Evolutionary conservation across 2,329 filamentous ascomycete species (phyloP).

Genomic region (Claviceps maximensis): DNA sequence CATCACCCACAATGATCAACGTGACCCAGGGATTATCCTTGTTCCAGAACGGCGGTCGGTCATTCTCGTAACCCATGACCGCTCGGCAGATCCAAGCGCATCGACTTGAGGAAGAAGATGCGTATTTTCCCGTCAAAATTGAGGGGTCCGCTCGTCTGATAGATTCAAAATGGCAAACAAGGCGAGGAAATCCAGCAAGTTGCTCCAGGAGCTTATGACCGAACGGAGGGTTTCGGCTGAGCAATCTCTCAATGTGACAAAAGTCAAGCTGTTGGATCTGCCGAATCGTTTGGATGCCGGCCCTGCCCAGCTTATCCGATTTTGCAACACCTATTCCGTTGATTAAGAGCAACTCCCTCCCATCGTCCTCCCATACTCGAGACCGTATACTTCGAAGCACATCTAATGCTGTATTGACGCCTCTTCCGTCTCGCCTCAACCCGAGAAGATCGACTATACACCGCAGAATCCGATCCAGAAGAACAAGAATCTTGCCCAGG

Average conservation of each 20-base stretch:
- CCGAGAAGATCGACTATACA: slow-evolving; percentile 27
- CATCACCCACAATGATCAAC: slow-evolving; percentile 52
- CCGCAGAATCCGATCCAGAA: slow-evolving; percentile 22
- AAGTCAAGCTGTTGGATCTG: slow-evolving; percentile 55
- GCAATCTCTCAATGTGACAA: slow-evolving; percentile 59
- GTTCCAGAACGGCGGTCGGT: slow-evolving; percentile 46
- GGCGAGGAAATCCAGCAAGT: slow-evolving; percentile 55
- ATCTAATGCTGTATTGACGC: slow-evolving; percentile 58
- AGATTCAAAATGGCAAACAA: slow-evolving; percentile 29
- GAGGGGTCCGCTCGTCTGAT: slow-evolving; percentile 8
- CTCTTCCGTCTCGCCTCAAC: slow-evolving; percentile 43
- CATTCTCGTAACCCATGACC: slow-evolving; percentile 59
- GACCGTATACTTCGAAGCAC: slow-evolving; percentile 66
- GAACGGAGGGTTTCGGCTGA: slow-evolving; percentile 73
- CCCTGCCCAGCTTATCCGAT: slow-evolving; percentile 59
- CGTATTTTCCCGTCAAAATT: background rate
- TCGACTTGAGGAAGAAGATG: background rate
- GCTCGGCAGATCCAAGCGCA: slow-evolving; percentile 39
- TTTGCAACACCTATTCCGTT: slow-evolving; percentile 62
- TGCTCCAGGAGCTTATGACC: slow-evolving; percentile 55
- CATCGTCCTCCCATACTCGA: slow-evolving; percentile 67
- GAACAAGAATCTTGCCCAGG: slow-evolving; percentile 17
- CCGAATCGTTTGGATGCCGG: slow-evolving; percentile 58
- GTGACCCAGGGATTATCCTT: slow-evolving; percentile 55
- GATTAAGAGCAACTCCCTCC: slow-evolving; percentile 72